Base-by-base conservation (phyloP, 305 asterid species). In the Coffea humblotiana region DNA sequence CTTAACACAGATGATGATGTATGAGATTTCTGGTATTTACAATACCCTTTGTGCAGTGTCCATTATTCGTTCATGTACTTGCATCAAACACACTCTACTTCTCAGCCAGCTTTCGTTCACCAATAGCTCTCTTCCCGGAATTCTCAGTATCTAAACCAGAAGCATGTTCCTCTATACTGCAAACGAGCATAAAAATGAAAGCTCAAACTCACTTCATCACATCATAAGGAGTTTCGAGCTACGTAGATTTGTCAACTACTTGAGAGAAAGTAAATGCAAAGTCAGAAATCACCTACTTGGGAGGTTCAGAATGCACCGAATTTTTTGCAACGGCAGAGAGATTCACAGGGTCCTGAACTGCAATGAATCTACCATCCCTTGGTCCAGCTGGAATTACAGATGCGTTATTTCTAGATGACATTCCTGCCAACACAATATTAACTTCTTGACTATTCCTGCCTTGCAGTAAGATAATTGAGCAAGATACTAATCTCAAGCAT, bases 241-340 rank as follows among this genome's bases (percentile, higher is more conserved):
- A 37, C 49, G 71, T 18, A 80, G 15, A 68, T 65, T 15, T 15
- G 10, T 37, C 48, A 64, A 13, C 58, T 27, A 27, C 29, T 52
- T 4, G 32, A 25, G 25, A 47, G 21, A 71, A 60, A 75, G 45
- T 47, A 27, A 27, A 64, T 35, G n/a, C 48, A 66, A 63, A 74
- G 14, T 74, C 49, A 71, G 77, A 74, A 72, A 51, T 76, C 63
- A 85, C 90, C 67, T 89, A 85, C 93, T 82, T 66, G 56, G 90
- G 76, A 79, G 88, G 85, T 71, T 82, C 89, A 69, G 87, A 80
- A 64, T 82, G 74, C 51, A 80, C 63, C 67, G 84, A 47, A 21
- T 83, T 85, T 45, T 79, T 68, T 58, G 80, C 72, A 64, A 54
- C 77, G 49, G 81, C 64, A 43, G 87, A 80, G 72, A 77, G 56